phyloP scores from a whole-genome alignment of 2,329 filamentous ascomycete genomes.

The Alternaria alternata region DNA sequence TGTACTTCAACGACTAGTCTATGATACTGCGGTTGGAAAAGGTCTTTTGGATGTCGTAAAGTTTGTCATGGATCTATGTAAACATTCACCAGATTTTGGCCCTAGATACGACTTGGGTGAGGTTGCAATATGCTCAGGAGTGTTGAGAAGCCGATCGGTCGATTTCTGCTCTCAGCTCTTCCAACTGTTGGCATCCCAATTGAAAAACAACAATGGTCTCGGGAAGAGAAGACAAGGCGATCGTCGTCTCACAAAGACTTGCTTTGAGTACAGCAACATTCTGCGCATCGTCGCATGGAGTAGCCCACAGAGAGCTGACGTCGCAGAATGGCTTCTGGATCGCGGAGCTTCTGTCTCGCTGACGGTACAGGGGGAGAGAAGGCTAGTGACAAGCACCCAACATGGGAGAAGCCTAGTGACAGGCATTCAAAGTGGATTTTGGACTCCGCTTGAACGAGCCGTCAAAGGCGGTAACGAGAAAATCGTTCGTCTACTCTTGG shows the following conservation, averaged over 20 bases:
- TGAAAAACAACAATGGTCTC: not conserved
- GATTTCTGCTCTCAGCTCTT: conserved; percentile 1
- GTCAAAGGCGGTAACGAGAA: conserved; percentile 12
- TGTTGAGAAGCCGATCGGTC: not conserved
- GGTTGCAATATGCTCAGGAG: not conserved
- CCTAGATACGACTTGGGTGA: not conserved
- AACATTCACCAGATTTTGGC: not conserved
- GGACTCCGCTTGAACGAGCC: conserved; percentile 3
- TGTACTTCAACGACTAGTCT: not conserved
- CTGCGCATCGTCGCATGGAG: not conserved
- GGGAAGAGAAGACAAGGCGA: too few relatives aligned
- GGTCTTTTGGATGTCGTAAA: not conserved
- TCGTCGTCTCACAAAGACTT: not conserved
- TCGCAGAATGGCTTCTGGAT: conserved; percentile 3
- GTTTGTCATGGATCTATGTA: not conserved
- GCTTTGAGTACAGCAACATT: not conserved
- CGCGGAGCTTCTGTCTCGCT: not conserved
- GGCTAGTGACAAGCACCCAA: too few relatives aligned
- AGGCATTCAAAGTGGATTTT: not conserved
- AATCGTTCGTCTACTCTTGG: conserved; percentile 9
- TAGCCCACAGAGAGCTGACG: conserved; percentile 8
- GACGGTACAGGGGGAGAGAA: not conserved
- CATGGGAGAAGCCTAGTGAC: too few relatives aligned
- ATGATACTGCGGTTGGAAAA: not conserved
- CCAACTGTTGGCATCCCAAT: not conserved